Base-by-base conservation (phyloP, 106 monocot species). In the Chionographis japonica region DNA sequence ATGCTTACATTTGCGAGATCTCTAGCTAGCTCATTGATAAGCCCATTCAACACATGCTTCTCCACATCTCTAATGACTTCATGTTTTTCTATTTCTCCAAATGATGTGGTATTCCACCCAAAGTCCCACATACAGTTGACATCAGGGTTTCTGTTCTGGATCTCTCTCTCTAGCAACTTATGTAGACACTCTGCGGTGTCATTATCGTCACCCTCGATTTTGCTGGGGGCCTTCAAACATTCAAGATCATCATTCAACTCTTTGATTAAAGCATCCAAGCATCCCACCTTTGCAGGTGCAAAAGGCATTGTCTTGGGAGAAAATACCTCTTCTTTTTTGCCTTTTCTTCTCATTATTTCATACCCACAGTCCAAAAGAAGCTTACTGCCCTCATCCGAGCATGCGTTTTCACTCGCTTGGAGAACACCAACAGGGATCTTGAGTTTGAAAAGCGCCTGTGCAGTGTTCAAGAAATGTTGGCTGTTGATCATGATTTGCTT, bases 71-170 rank as follows among this genome's bases (percentile, higher is more conserved):
- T 75, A 55, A 70, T 61, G 15, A 88, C 43, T 38, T 85, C 82
- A 41, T 77, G 60, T 40, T 74, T 83, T 55, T 83, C 88, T 37
- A 65, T 35, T 4, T 52, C 39, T 43, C 76, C 79, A 70, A 77
- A 62, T 15, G 43, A 13, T 0, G 41, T 56, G 65, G 35, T 68
- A 57, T 71, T 81, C 92, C 88, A 88, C 5, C 83, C 75, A 60
- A 76, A 68, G 68, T 86, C 92, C 88, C 92, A 88, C 80, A 81
- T 75, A 67, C 83, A 78, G 73, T 85, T 92, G 20, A 79, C 53
- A 75, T 78, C 85, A 14, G 92, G 76, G 56, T 78, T 76, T 8
- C 49, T 71, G 56, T 62, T 58, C 54, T 62, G 40, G 27, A 88
- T 77, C 52, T 92, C 88, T 55, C 55, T 76, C 56, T 77, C 71